Evolutionary conservation across 148 eudicot species (phyloP).

Genomic region (Heliosperma pusillum): DNA sequence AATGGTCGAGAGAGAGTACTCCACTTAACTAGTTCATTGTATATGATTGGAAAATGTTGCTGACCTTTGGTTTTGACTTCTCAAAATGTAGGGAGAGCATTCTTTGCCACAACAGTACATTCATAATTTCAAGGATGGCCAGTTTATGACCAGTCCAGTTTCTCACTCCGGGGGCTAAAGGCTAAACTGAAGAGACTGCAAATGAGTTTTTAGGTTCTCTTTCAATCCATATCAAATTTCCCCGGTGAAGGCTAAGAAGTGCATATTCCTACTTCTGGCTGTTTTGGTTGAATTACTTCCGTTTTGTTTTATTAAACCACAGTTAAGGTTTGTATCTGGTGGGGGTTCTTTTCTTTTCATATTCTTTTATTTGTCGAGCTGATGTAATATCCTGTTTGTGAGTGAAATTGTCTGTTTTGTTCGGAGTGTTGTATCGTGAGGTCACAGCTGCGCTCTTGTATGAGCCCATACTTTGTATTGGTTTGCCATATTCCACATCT

Average conservation of each 20-base stretch:
- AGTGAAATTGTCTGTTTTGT: slow-evolving; percentile 15
- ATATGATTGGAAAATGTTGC: background rate
- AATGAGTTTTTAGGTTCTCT: slow-evolving; percentile 12
- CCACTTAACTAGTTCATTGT: too few relatives aligned
- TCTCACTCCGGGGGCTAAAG: slow-evolving; percentile 93
- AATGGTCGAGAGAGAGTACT: background rate
- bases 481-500: slow-evolving; percentile 5
- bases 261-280: slow-evolving; percentile 29
- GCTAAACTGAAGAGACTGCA: slow-evolving; percentile 30
- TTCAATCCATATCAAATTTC: slow-evolving; percentile 5
- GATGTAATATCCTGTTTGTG: slow-evolving; percentile 25
- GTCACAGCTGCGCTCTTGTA: slow-evolving; percentile 1
- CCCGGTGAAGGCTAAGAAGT: slow-evolving; percentile 21
- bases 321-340: slow-evolving; percentile 17
- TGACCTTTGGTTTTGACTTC: background rate
- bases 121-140: slow-evolving; percentile 72
- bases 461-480: slow-evolving; percentile 17
- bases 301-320: background rate
- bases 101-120: slow-evolving; percentile 84
- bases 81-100: slow-evolving; percentile 70
- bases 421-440: slow-evolving; percentile 12
- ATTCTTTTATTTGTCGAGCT: slow-evolving; percentile 25
- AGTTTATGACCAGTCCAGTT: slow-evolving; percentile 76
- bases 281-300: slow-evolving; percentile 21
- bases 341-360: slow-evolving; percentile 2